These are phyloP conservation scores for Peniophora sp. DNA, from an alignment of 1,284 basidiomycete species.

Conservation along the genomic window DNA sequence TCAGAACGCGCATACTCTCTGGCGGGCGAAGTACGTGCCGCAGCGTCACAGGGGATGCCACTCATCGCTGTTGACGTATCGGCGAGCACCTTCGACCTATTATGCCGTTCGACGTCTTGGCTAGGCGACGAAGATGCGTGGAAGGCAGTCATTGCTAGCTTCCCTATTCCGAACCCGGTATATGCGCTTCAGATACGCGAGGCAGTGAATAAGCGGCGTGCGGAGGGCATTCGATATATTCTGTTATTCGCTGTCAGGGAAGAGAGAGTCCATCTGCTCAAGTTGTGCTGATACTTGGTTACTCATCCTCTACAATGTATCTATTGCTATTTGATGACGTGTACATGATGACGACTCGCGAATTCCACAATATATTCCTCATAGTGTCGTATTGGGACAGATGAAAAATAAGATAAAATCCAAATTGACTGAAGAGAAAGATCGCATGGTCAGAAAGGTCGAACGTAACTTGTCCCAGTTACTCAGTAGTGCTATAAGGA, in stretches of 20 bases:
- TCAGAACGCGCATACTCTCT: constrained; percentile 4
- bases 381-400: no score
- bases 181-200: constrained; percentile 65
- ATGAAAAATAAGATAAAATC: no score
- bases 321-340: no score
- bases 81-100: constrained; percentile 47
- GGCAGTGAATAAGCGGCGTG: constrained; percentile 48
- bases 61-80: constrained; percentile 68
- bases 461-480: no score
- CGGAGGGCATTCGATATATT: constrained; percentile 55
- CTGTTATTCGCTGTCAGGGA: constrained; percentile 64
- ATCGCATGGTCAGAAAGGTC: no score
- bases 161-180: constrained; percentile 46
- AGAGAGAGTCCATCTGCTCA: constrained; percentile 57
- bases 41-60: constrained; percentile 52
- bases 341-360: no score
- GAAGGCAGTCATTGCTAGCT: constrained; percentile 46
- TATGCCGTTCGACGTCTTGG: constrained; percentile 54
- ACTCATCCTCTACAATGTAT: no score
- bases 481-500: no score
- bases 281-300: no score
- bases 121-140: constrained; percentile 67
- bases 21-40: constrained; percentile 60
- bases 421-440: no score
- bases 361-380: no score